Evolutionary conservation across 2,329 filamentous ascomycete species (phyloP).

Genomic region (Trichoderma polysporum): DNA sequence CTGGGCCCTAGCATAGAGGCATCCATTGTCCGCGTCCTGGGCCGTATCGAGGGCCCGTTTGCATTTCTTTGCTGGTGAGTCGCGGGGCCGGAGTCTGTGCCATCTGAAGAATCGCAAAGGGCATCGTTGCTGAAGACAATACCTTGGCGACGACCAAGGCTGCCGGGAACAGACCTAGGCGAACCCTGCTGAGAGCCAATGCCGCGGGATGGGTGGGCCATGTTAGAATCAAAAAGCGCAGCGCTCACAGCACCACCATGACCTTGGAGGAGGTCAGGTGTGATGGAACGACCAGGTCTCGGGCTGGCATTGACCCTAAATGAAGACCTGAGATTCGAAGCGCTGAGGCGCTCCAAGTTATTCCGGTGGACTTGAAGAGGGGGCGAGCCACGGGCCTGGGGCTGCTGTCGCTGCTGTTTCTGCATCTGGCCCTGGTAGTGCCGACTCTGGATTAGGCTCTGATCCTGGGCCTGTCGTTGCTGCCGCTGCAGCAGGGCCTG

Average conservation of each 20-base stretch:
- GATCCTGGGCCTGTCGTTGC: constrained; percentile 31
- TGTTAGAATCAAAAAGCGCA: constrained; percentile 24
- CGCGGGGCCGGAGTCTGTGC: constrained; percentile 29
- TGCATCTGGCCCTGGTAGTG: constrained; percentile 19
- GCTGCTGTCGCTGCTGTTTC: constrained; percentile 15
- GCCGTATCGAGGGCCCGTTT: constrained; percentile 42
- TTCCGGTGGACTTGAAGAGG: constrained; percentile 32
- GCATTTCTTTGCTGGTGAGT: constrained; percentile 36
- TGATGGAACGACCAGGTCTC: constrained; percentile 60
- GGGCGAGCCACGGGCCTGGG: constrained; percentile 19
- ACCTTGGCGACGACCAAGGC: constrained; percentile 53
- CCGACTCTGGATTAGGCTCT: constrained; percentile 23
- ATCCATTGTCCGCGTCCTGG: constrained; percentile 60
- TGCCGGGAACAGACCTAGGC: constrained; percentile 34
- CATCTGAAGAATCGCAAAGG: constrained; percentile 52
- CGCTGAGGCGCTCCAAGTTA: constrained; percentile 38
- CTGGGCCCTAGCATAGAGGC: constrained; percentile 51
- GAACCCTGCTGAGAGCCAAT: constrained; percentile 35
- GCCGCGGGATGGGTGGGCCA: constrained; percentile 29
- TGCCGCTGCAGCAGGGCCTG: constrained; percentile 36
- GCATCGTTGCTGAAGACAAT: constrained; percentile 61
- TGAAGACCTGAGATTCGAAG: constrained; percentile 37
- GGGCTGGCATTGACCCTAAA: constrained; percentile 34
- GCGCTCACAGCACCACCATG: constrained; percentile 30
- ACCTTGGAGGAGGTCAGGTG: constrained; percentile 56